Evolutionary conservation across 306 rosid genomes (phyloP).

Genomic region (Gastrolobium villosum): DNA sequence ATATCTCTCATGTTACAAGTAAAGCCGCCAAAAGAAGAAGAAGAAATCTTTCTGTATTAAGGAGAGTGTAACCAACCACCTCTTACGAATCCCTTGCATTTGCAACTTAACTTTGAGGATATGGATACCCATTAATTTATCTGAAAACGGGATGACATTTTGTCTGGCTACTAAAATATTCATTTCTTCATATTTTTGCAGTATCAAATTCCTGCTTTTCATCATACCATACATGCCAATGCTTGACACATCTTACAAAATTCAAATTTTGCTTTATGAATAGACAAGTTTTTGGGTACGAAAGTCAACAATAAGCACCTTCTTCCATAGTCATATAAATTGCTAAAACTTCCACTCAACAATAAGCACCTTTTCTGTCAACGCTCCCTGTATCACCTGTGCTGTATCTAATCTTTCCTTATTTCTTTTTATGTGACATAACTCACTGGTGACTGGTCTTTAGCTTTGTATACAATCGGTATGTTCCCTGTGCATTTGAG

Average conservation of each 20-base stretch:
- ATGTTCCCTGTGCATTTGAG: conserved; percentile 26
- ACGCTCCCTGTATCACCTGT: conserved; percentile 32
- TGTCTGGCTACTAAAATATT: conserved; percentile 49
- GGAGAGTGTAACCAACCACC: conserved; percentile 49
- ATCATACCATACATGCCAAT: conserved; percentile 33
- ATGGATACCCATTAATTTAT: conserved; percentile 38
- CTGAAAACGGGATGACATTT: conserved; percentile 35
- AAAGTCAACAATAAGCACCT: conserved; percentile 25
- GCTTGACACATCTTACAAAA: conserved; percentile 42
- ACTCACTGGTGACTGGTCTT: background rate
- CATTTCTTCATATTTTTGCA: conserved; percentile 37
- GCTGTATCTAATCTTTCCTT: conserved; percentile 21
- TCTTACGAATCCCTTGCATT: conserved; percentile 44
- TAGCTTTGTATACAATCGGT: background rate
- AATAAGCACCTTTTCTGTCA: too few species aligned
- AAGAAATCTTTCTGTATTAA: conserved; percentile 13
- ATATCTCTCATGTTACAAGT: conserved; percentile 43
- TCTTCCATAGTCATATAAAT: conserved; percentile 27
- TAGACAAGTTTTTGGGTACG: background rate
- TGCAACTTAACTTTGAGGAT: conserved; percentile 38
- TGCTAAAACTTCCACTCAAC: conserved; percentile 33
- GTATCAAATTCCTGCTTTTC: conserved; percentile 48
- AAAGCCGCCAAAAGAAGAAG: conserved; percentile 36
- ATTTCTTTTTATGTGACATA: background rate
- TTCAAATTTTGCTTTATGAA: conserved; percentile 36